Evolutionary conservation across 495 filamentous ascomycete species (phyloP).

Genomic region (Aspergillus sclerotiicarbonarius): DNA sequence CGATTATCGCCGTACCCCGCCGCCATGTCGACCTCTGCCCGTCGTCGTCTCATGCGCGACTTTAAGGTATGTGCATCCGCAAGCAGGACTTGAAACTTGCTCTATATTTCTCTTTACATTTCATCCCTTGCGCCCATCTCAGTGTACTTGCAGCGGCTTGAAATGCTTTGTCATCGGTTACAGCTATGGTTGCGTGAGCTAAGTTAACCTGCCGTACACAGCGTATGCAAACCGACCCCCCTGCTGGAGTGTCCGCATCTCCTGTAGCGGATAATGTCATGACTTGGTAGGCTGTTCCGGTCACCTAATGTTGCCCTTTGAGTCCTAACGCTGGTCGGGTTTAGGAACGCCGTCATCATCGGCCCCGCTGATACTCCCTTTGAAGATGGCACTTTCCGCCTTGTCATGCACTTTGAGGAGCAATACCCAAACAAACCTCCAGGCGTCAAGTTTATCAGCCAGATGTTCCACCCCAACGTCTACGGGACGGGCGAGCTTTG

Average conservation of each 20-base stretch:
- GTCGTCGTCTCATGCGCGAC: constrained; percentile 94
- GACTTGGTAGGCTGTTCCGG: constrained; percentile 72
- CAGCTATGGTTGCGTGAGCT: constrained; percentile 14
- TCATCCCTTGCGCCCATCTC: not conserved
- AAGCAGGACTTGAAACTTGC: not conserved
- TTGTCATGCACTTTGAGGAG: constrained; percentile 99
- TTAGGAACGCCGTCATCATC: constrained; percentile 98
- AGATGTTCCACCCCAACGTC: constrained; percentile 99
- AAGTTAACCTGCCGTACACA: constrained; percentile 33
- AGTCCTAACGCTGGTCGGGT: constrained; percentile 7
- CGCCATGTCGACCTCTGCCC: constrained; percentile 87
- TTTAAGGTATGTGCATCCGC: constrained; percentile 72
- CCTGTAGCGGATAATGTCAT: constrained; percentile 98
- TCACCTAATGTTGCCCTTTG: not conserved
- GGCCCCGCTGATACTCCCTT: constrained; percentile 97
- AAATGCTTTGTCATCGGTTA: not conserved
- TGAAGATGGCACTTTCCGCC: constrained; percentile 94
- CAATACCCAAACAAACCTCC: constrained; percentile 98
- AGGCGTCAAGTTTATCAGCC: constrained; percentile 95
- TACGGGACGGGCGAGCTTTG: constrained; percentile 97
- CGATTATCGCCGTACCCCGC: constrained; percentile 17
- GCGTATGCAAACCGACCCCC: constrained; percentile 99
- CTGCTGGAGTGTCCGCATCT: constrained; percentile 93
- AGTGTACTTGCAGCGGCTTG: not conserved
- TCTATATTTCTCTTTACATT: not conserved